Evolutionary conservation across 345 rosid species (phyloP).

Genomic region (Populus simonii): DNA sequence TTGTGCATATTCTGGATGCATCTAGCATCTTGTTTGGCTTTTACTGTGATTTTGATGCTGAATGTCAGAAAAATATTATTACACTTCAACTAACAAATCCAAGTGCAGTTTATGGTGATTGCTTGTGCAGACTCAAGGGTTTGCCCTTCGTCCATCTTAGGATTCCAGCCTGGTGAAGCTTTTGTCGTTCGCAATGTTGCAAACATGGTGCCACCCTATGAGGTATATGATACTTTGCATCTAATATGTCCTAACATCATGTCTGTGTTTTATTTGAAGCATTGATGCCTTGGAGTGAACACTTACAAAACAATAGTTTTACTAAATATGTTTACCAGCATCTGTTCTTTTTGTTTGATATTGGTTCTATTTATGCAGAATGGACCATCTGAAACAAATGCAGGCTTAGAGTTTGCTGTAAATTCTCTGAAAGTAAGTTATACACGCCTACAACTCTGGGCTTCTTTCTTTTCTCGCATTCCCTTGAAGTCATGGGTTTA

Average conservation of each 20-base stretch:
- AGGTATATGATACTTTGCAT: constrained; percentile 44
- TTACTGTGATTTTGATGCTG: constrained; percentile 9
- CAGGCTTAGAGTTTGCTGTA: constrained; percentile 90
- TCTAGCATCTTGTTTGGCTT: not conserved
- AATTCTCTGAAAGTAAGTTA: constrained; percentile 71
- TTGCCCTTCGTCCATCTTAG: constrained; percentile 81
- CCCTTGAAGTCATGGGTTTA: not conserved
- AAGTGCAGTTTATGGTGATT: constrained; percentile 83
- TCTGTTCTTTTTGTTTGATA: not conserved
- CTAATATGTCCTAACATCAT: not conserved
- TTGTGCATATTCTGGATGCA: not conserved
- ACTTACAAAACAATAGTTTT: not conserved
- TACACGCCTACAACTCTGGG: not conserved
- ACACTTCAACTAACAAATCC: constrained; percentile 25
- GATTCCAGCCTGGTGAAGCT: constrained; percentile 98
- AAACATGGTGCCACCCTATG: constrained; percentile 77
- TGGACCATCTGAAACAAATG: constrained; percentile 94
- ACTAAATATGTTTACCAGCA: not conserved
- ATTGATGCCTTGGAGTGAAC: not conserved
- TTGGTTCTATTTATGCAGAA: constrained; percentile 44
- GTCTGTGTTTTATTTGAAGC: not conserved
- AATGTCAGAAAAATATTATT: not conserved
- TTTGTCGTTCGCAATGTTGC: constrained; percentile 91
- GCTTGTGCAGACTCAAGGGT: constrained; percentile 99
- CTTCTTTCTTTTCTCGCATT: not conserved